Conservation (phyloP, 2,329 filamentous ascomycete genomes). For the Verticillium albo-atrum region DNA sequence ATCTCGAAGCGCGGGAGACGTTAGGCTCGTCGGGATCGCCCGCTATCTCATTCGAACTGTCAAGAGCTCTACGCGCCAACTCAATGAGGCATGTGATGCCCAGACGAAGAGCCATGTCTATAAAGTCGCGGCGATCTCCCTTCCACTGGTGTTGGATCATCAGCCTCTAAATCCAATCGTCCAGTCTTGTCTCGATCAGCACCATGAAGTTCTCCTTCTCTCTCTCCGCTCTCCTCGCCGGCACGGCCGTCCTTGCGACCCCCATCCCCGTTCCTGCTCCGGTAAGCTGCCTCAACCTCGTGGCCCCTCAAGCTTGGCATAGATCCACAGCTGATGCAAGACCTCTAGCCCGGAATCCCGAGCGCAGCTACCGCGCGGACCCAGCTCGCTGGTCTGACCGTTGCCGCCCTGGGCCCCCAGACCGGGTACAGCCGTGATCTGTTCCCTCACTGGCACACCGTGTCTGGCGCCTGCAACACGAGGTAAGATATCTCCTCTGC, state of each 20-base stretch:
- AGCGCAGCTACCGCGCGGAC: conserved; percentile 49
- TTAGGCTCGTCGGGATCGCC: neutral
- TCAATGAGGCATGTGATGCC: neutral
- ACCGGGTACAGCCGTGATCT: conserved; percentile 59
- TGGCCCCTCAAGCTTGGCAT: neutral
- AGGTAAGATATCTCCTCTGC: no score
- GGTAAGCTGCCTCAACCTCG: neutral
- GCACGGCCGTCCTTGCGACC: conserved; percentile 14
- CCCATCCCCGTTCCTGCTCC: conserved; percentile 11
- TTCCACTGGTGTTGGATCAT: neutral
- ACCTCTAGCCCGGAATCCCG: conserved; percentile 55
- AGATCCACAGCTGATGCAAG: neutral
- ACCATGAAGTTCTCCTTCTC: conserved; percentile 13
- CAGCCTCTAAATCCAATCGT: neutral
- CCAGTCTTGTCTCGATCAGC: neutral
- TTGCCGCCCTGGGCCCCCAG: conserved; percentile 49
- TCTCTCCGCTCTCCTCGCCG: conserved; percentile 12
- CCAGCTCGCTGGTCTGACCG: conserved; percentile 54
- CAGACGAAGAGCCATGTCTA: neutral
- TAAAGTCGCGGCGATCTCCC: neutral
- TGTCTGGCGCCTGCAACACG: conserved; percentile 65
- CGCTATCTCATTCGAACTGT: neutral
- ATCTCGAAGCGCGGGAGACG: neutral
- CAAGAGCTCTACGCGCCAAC: neutral
- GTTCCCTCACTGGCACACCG: conserved; percentile 69